Evolutionary conservation across 2,329 filamentous ascomycete genomes (phyloP).

Genomic region (Xylaria sp.): DNA sequence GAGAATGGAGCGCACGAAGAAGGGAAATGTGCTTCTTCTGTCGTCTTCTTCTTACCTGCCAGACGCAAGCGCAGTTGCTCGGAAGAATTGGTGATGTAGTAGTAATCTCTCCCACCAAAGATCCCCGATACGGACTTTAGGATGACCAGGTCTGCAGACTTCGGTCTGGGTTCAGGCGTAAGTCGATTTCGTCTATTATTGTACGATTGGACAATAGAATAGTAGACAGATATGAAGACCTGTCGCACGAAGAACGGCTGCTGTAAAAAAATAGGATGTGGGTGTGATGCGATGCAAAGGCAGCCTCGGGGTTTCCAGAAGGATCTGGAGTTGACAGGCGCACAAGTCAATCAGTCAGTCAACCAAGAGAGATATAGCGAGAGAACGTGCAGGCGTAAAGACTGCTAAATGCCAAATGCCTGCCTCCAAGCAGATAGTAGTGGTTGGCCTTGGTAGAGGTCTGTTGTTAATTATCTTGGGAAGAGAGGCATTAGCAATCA

Average conservation of each 20-base stretch:
- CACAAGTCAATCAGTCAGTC: background rate
- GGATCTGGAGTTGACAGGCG: constrained; percentile 30
- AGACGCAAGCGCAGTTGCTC: constrained; percentile 10
- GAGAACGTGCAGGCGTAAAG: constrained; percentile 1
- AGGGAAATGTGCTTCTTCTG: background rate
- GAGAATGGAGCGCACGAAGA: background rate
- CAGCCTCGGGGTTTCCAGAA: constrained; percentile 42
- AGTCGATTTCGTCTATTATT: background rate
- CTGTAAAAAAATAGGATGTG: constrained; percentile 29
- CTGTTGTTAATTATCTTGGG: constrained; percentile 1
- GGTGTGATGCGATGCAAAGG: constrained; percentile 22
- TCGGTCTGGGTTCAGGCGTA: background rate
- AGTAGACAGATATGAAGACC: background rate
- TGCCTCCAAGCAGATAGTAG: constrained; percentile 7
- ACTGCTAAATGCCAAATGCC: constrained; percentile 1
- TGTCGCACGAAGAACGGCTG: constrained; percentile 12
- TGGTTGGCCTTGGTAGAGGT: constrained; percentile 5
- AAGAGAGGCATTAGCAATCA: constrained; percentile 27
- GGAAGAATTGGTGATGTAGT: constrained; percentile 5
- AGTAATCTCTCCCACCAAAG: background rate
- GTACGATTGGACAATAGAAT: background rate
- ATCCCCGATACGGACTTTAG: background rate
- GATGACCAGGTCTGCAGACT: background rate
- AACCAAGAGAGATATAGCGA: background rate
- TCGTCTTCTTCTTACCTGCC: too few species aligned